Evolutionary conservation across 2,329 filamentous ascomycete species (phyloP), one percentile per base, ranked within the genome.

Genomic region (Cephalotrichum gorgonifer): DNA sequence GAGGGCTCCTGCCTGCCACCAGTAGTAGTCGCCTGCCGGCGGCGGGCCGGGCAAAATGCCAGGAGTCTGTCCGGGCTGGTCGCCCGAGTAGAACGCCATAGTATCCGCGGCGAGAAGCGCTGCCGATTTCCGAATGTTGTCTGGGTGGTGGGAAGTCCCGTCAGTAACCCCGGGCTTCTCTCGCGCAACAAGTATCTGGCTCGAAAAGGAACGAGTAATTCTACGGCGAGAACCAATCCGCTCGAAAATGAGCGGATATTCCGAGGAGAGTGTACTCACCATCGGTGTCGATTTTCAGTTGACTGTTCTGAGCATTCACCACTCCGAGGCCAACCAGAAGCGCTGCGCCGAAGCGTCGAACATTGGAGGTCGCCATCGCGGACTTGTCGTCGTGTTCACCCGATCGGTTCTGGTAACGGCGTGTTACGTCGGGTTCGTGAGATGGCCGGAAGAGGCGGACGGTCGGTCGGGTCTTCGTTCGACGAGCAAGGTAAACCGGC

Each of bases 1-100:
- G 66, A 88, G 71, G 14, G 80, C 78, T 47, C 80, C 78, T 5
- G 79, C 79, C 60, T 87, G 79, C 83, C 83, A 88, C 83, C 83
- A 88, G 70, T 86, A 86, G 61, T 83, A 84, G 53, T 75, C 70
- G 54, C 76, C 76, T 53, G 47, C 59, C 62, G 33, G 68, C 11
- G 76, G 76, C 48, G 77, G 77, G 0, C 76, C 76, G 1, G 76
- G 76, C 11, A 80, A 62, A 55, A 78, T 79, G 30, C 77, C 77
- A 7, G 76, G 76, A 15, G 72, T 74, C 58, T 69, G 64, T 48
- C 76, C 75, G 1, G 72, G 64, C 51, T 67, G 56, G 54, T 77
- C 74, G 50, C 74, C 74, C 33, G 70, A 63, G 60, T 78, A 78
- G 56, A 71, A 72, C 14, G 65, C 56, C 61, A 77, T 70, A 15